These are phyloP conservation scores for Ulota crispa DNA, from an alignment of 225 moss, liverwort and hornwort species.

Conservation along the genomic window DNA sequence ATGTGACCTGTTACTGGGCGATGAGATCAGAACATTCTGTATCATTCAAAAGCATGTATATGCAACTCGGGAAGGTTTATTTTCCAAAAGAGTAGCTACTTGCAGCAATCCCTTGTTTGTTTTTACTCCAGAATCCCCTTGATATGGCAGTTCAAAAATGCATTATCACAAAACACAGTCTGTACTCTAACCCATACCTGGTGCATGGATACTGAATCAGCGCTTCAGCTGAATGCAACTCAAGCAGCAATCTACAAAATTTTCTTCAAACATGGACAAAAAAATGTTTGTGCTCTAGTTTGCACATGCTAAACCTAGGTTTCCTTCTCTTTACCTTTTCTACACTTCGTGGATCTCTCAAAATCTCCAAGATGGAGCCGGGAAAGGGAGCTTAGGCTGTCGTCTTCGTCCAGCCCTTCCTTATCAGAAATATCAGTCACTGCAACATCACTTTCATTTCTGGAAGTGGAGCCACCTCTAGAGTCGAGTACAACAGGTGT, in stretches of 20 bases:
- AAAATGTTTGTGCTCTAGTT: not conserved
- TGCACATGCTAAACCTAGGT: not conserved
- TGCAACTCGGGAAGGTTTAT: not conserved
- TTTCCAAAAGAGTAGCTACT: not conserved
- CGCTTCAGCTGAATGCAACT: not conserved
- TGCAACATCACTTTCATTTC: not conserved
- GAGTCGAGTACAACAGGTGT: not conserved
- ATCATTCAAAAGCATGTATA: slow-evolving; percentile 15
- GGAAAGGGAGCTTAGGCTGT: not conserved
- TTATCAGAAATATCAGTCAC: not conserved
- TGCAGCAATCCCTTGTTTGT: not conserved
- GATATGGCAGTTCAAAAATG: not conserved
- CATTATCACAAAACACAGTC: not conserved
- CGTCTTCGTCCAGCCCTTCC: not conserved
- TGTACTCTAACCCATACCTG: not conserved
- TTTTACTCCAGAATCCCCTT: not conserved
- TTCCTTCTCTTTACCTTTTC: slow-evolving; percentile 32
- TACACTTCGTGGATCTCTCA: not conserved
- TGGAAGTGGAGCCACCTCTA: not conserved
- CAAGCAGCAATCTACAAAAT: not conserved
- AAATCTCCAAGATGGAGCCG: not conserved
- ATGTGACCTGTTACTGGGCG: not conserved
- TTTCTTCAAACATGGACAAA: not conserved
- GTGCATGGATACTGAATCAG: not conserved
- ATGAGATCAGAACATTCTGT: not conserved